Evolutionary conservation across 257 asterid genomes (phyloP).

Genomic region (Rehmannia glutinosa): DNA sequence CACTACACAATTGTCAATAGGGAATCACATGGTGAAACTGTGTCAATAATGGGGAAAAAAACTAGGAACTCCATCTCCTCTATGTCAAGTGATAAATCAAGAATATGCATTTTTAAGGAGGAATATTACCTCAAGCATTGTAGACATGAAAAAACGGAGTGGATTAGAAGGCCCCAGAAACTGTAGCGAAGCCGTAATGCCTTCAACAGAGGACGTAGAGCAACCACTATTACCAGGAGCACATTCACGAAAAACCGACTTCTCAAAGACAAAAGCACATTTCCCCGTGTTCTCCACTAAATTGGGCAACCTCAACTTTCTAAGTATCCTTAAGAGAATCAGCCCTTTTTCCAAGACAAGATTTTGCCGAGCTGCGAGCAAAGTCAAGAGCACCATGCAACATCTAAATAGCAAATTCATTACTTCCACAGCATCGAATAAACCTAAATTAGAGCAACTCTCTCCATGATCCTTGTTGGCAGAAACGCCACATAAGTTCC

Average conservation of each 20-base stretch:
- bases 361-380: constrained; percentile 32
- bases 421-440: constrained; percentile 35
- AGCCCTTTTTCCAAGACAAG: constrained; percentile 46
- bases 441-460: constrained; percentile 21
- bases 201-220: constrained; percentile 45
- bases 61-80: background rate
- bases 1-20: too few relatives aligned
- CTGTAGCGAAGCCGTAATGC: constrained; percentile 58
- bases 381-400: constrained; percentile 49
- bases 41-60: too few relatives aligned
- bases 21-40: too few relatives aligned
- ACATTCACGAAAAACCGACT: constrained; percentile 42
- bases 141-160: constrained; percentile 36
- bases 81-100: constrained; percentile 1
- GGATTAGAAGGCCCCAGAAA: constrained; percentile 55
- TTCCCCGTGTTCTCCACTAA: constrained; percentile 22
- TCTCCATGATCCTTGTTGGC: constrained; percentile 28
- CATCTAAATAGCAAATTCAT: constrained; percentile 63
- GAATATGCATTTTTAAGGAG: background rate
- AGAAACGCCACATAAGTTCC: constrained; percentile 23
- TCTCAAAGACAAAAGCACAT: constrained; percentile 35
- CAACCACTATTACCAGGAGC: constrained; percentile 31
- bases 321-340: constrained; percentile 42
- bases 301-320: constrained; percentile 34
- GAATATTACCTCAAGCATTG: constrained; percentile 70